Evolutionary conservation across 2,329 filamentous ascomycete genomes (phyloP).

Genomic region (Colletotrichum horii): DNA sequence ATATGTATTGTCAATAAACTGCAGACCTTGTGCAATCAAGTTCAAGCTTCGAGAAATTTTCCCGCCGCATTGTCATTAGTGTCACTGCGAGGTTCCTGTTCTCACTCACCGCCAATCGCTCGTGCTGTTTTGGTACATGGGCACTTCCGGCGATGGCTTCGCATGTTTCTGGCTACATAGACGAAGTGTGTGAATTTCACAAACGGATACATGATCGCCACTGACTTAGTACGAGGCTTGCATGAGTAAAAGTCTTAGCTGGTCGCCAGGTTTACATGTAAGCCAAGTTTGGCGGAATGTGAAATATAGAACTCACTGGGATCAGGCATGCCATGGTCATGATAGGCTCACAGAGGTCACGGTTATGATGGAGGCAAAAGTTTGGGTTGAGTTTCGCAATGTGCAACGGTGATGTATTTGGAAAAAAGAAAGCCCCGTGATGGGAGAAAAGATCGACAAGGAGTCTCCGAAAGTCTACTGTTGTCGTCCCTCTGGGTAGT

Average conservation of each 20-base stretch:
- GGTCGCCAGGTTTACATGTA: not conserved
- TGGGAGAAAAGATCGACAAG: too few species aligned
- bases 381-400: too few species aligned
- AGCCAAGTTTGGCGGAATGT: not conserved
- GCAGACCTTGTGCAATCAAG: too few species aligned
- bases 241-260: not conserved
- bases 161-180: not conserved
- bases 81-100: not conserved
- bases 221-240: not conserved
- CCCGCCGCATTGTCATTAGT: too few species aligned
- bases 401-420: not conserved
- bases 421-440: accelerated
- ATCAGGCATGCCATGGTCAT: too few species aligned
- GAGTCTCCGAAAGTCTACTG: too few species aligned
- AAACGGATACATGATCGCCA: not conserved
- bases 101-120: not conserved
- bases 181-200: not conserved
- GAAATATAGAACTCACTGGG: not conserved
- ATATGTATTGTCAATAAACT: too few species aligned
- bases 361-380: too few species aligned
- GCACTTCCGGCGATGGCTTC: not conserved
- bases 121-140: not conserved
- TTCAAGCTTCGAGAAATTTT: too few species aligned
- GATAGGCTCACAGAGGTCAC: too few species aligned
- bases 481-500: too few species aligned